These are phyloP conservation scores for Pythium aphanidermatum DNA, from an alignment of 352 stramenopile species.

Conservation along the genomic window DNA sequence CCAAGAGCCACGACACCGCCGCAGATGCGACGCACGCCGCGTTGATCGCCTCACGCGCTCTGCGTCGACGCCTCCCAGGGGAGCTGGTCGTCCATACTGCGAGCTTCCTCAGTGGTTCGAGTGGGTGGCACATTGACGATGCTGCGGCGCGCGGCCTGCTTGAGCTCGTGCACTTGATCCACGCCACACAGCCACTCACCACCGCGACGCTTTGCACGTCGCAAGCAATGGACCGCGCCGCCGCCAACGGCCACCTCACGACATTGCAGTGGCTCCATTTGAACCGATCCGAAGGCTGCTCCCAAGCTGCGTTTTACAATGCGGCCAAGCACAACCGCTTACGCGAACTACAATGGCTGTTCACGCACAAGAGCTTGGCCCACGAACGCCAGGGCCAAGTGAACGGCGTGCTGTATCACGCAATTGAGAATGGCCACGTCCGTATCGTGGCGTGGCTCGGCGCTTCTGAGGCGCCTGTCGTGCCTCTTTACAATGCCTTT, in stretches of 20 bases:
- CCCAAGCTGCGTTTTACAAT: constrained; percentile 8
- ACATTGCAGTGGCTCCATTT: constrained; percentile 8
- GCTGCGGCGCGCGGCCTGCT: not conserved
- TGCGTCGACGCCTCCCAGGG: not conserved
- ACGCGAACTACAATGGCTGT: constrained; percentile 6
- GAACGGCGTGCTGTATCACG: constrained; percentile 4
- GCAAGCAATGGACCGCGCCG: constrained; percentile 15
- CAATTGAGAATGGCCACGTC: constrained; percentile 1
- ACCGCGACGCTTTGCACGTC: constrained; percentile 2
- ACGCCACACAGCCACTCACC: not conserved
- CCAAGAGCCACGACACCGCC: not conserved
- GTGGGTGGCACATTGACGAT: constrained; percentile 8
- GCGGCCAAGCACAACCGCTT: constrained; percentile 7
- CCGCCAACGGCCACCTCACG: not conserved
- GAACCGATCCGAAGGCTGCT: constrained; percentile 11
- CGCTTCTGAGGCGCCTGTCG: not conserved
- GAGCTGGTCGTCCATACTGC: not conserved
- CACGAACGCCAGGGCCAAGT: not conserved
- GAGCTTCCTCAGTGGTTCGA: constrained; percentile 8
- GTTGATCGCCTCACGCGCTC: not conserved
- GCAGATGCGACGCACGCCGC: not conserved
- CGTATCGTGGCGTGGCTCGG: constrained; percentile 3
- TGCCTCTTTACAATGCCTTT: constrained; percentile 9
- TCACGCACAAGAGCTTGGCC: not conserved
- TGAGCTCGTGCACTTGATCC: not conserved